Percentiles rank a stretch among this genome's conserved stretches.
Conservation (phyloP, 2,329 filamentous ascomycete genomes). For the Diaporthe helianthi region DNA sequence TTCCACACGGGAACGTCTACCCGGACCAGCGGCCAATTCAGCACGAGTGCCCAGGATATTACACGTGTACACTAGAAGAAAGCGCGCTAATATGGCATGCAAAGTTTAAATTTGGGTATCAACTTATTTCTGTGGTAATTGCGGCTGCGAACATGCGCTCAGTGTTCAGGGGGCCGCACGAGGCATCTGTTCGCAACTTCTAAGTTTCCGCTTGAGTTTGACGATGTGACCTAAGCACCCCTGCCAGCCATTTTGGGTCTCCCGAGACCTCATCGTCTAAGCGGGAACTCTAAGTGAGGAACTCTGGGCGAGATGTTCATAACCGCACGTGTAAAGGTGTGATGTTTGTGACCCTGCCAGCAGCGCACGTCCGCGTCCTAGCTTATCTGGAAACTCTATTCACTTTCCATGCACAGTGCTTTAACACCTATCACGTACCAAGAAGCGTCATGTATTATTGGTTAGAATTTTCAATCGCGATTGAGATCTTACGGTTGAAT, state of each 20-base stretch:
- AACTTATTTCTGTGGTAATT: not conserved
- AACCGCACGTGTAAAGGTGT: no score
- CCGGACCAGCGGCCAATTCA: not conserved
- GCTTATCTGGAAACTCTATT: not conserved
- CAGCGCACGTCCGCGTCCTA: conserved; percentile 6
- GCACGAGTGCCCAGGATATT: not conserved
- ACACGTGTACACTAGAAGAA: no score
- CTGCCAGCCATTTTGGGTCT: not conserved
- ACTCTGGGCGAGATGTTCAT: not conserved
- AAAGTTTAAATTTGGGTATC: not conserved
- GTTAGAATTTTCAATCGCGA: not conserved
- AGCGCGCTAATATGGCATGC: not conserved
- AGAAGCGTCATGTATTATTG: not conserved
- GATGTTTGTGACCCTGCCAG: not conserved
- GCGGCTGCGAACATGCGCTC: not conserved
- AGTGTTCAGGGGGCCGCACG: not conserved
- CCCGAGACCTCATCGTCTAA: not conserved
- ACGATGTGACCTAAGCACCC: not conserved
- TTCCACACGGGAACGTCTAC: not conserved
- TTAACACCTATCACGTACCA: not conserved
- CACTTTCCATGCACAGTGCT: not conserved
- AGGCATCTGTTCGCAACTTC: not conserved
- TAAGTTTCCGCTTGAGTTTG: not conserved
- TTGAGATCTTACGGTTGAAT: no score
- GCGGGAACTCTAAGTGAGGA: not conserved